phyloP scores from a whole-genome alignment of 2,329 filamentous ascomycete genomes.

The Bertia moriformis region DNA sequence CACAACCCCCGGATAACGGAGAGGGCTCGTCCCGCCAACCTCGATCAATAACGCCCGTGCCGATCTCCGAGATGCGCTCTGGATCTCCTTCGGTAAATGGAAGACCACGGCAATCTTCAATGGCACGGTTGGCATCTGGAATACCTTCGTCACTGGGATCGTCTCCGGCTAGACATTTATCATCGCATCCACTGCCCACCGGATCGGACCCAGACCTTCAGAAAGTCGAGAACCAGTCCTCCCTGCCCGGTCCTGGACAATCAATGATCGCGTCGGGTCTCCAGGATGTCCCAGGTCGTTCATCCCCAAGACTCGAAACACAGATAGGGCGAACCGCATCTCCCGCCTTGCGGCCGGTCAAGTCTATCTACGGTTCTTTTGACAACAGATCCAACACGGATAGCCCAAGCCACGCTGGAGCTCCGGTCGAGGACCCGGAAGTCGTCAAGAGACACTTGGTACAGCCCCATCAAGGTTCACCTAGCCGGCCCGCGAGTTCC shows the following conservation, averaged over 20 bases:
- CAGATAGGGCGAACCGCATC: conserved; percentile 44
- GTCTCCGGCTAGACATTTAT: conserved; percentile 25
- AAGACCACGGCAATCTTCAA: conserved; percentile 31
- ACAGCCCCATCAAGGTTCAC: conserved; percentile 36
- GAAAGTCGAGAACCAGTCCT: conserved; percentile 49
- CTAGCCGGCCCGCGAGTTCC: conserved; percentile 8
- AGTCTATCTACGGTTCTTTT: conserved; percentile 72
- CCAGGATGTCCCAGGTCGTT: conserved; percentile 56
- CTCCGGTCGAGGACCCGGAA: conserved; percentile 60
- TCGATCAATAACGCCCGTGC: not conserved
- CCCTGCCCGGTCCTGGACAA: conserved; percentile 61
- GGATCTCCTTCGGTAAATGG: conserved; percentile 23
- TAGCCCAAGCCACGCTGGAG: not conserved
- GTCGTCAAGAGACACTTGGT: conserved; percentile 83
- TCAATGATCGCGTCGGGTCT: conserved; percentile 83
- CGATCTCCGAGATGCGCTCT: conserved; percentile 10
- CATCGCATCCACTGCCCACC: conserved; percentile 24
- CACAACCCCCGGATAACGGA: not conserved
- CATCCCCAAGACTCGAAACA: conserved; percentile 57
- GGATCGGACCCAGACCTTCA: conserved; percentile 37
- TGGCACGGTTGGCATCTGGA: conserved; percentile 37
- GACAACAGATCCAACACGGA: conserved; percentile 39
- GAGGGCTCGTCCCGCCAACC: not conserved
- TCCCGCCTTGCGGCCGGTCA: conserved; percentile 34
- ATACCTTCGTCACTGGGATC: conserved; percentile 23